phyloP scores from a whole-genome alignment of 1,284 basidiomycete genomes.

The Mycena sp. region DNA sequence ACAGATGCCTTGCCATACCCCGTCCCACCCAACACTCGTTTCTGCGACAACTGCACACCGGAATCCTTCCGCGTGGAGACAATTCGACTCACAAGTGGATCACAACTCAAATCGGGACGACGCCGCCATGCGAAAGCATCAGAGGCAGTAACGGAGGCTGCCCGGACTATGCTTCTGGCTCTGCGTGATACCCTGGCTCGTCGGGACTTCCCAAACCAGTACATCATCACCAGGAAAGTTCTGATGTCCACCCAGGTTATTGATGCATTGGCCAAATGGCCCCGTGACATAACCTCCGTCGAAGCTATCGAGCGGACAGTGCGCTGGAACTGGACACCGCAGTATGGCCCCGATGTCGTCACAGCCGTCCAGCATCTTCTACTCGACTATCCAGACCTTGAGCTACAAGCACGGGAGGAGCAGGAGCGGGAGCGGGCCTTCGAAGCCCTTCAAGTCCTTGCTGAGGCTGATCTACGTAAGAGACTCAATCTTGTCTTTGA shows the following conservation, averaged over 20 bases:
- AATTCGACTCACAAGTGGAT: no score
- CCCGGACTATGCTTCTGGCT: no score
- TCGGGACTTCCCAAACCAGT: background rate
- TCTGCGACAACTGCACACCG: no score
- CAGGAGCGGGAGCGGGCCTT: background rate
- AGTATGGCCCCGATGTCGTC: constrained; percentile 12
- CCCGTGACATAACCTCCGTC: background rate
- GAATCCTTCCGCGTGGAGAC: no score
- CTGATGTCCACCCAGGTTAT: constrained; percentile 10
- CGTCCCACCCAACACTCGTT: no score
- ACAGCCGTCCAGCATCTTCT: background rate
- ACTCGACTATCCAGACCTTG: constrained; percentile 1
- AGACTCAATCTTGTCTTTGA: background rate
- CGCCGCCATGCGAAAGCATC: no score
- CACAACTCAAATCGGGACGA: no score
- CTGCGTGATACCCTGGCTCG: no score
- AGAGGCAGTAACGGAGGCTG: no score
- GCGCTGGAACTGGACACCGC: constrained; percentile 11
- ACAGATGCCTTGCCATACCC: no score
- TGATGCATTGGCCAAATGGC: constrained; percentile 1
- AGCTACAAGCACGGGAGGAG: background rate
- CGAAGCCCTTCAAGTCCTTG: background rate
- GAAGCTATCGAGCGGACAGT: background rate
- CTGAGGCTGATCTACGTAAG: background rate
- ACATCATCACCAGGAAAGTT: constrained; percentile 16